Evolutionary conservation across 352 stramenopile species (phyloP), one percentile per base, ranked within the genome.

Genomic region (Plasmopara muralis): DNA sequence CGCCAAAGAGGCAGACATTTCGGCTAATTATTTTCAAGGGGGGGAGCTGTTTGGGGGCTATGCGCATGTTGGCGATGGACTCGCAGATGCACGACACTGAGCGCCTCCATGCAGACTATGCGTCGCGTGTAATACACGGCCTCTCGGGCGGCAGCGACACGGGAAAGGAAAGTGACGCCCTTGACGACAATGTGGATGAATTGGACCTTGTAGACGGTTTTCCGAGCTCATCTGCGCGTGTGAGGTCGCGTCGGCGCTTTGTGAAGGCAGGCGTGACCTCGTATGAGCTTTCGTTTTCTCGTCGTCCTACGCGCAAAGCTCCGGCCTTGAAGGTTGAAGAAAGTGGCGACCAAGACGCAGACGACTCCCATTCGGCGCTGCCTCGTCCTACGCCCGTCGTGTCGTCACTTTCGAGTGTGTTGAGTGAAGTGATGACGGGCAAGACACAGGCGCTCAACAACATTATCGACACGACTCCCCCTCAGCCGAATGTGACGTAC

Each of bases 381-480:
- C 48, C 38, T 1, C 43, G 51, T 13, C 30, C 55, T 2, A 30
- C 45, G 0, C 52, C 60, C 6, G 49, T 41, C 5, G 66, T 79
- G n/a, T 83, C 72, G 10, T 83, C 72, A 9, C 67, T 83, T 34
- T 80, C 72, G 2, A 72, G 60, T 28, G 72, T 74, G 14, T 41
- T 83, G 6, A 72, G 64, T 5, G 67, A 83, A 46, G 67, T 83
- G 0, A 74, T 83, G 55, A 65, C 58, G 12, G 70, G 62, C 29
- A 60, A 67, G 44, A 70, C 66, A 5, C 57, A 58, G 35, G 67
- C 69, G 5, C 52, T 78, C 9, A 68, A 71, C 41, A 78, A 64
- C 38, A 68, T 71, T 28, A 50, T 68, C 31, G 69, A 80, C 48
- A 75, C 67, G 9, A 73, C 72, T 15, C 58, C 55, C n/a, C 64